These are phyloP conservation scores for Boechera stricta DNA, from an alignment of 345 rosid species.

Conservation along the genomic window DNA sequence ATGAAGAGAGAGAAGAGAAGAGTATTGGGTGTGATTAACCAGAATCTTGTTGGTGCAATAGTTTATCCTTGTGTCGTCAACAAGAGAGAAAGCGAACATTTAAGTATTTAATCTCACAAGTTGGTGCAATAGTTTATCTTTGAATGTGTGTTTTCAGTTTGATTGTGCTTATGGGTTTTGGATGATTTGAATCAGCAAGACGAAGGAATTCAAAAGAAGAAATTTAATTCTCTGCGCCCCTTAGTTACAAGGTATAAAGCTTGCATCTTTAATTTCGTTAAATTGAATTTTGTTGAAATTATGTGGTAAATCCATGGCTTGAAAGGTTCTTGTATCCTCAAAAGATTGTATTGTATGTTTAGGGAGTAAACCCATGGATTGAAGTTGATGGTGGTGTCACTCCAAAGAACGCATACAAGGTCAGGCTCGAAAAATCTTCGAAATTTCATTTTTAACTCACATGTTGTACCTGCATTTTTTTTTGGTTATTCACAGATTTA, in stretches of 20 bases:
- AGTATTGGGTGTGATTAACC: conserved; percentile 70
- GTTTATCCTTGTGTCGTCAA: conserved; percentile 64
- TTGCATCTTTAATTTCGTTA: conserved; percentile 24
- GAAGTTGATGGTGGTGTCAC: conserved; percentile 99
- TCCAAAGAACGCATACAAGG: conserved; percentile 96
- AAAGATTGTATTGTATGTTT: conserved; percentile 37
- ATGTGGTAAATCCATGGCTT: neutral
- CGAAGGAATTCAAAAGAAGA: conserved; percentile 48
- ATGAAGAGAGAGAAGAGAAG: conserved; percentile 56
- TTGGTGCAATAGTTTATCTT: neutral
- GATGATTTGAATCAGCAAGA: conserved; percentile 41
- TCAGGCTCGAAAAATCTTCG: conserved; percentile 32
- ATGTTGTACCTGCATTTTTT: neutral
- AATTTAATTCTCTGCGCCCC: conserved; percentile 51
- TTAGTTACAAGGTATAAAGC: conserved; percentile 62
- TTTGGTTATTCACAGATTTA: no score
- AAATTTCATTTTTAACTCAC: conserved; percentile 10
- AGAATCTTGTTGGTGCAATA: conserved; percentile 55
- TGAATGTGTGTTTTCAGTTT: neutral
- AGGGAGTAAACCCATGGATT: conserved; percentile 99
- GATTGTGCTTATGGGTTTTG: conserved; percentile 15
- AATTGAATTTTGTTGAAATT: no score
- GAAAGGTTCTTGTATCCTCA: neutral
- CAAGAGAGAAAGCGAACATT: conserved; percentile 56
- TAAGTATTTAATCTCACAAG: conserved; percentile 35